Base-by-base conservation (phyloP, 1,139 yeast species). In the Saccharomyces hybrid region DNA sequence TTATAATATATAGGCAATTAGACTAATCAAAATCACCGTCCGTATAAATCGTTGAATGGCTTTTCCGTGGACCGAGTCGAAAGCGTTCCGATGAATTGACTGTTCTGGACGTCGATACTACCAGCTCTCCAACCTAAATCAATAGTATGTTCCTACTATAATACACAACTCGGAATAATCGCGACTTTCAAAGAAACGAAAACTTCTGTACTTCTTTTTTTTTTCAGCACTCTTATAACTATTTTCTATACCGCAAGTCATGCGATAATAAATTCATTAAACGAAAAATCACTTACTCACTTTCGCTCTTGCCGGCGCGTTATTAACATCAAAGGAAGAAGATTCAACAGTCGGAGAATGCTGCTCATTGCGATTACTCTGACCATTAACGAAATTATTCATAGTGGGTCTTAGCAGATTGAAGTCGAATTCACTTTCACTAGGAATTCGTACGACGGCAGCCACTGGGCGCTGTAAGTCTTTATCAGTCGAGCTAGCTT, bases 361-460 rank as follows among this genome's bases (percentile, higher is more conserved):
- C 44, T 19, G 44, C 25, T 11, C 44, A n/a, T 16, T 16, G 42
- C 42, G 42, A 13, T 16, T 19, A 38, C 13, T 19, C 25, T 19
- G 26, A 19, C 5, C 25, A 38, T 19, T 38, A 38, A 5, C 25
- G 44, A 38, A 38, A 8, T 38, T 38, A 19, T 38, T 38, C 44
- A 38, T 38, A 8, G 44, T 38, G 4, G 44, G 44, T 19, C 44
- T 16, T 4, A 38, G 23, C 25, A 49, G 41, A 25, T 51, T 55
- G 44, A 50, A 16, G 41, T 51, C 58, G 19, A 11, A 25, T 27
- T 54, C 55, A 13, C 48, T 25, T 27, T 47, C 44, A 13, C 34
- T 50, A 11, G 53, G 49, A 25, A 52, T 49, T 27, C 59, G 52
- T 9, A 57, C 56, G 8, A 56, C 58, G 19, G 57, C 60, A 14